Evolutionary conservation across 352 stramenopile species (phyloP), one percentile per base, ranked within the genome.

Genomic region (Phytophthora pluvialis): DNA sequence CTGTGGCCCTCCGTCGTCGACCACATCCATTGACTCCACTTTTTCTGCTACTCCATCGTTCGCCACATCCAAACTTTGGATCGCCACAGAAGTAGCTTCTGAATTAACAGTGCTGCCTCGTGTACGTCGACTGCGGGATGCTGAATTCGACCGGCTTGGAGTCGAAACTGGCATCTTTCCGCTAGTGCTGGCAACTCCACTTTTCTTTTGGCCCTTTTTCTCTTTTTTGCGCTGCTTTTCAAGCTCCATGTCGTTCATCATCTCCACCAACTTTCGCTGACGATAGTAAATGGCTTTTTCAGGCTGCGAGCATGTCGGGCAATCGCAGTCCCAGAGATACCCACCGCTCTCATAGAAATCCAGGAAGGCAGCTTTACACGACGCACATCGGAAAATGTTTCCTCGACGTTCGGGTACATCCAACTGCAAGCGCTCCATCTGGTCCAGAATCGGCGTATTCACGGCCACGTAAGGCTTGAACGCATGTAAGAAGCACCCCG

Each of bases 351-450:
- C 71, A 26, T 74, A 74, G 26, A 79, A 80, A 56, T 88, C 78
- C 13, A 80, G 18, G 12, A 83, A 75, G 3, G 64, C 66, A n/a
- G 78, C 74, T 26, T 73, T 73, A 42, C 78, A 88, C 21, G 78
- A 76, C 12, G 38, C 44, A 58, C 78, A 88, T 1, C 74, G 73
- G 47, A 88, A 78, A 36, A 88, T 76, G 16, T 66, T 72, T 8
- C 66, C 67, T 5, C 65, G 71, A n/a, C 57, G 55, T 9, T 77
- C 53, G 1, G 60, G 58, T 8, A 46, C 67, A 42, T 64, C 51
- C 16, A 74, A 49, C 35, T 69, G 60, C 33, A 85, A 53, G 7
- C 28, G 44, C 21, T 76, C 52, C 13, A 88, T 62, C 33, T 84
- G 78, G 18, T 57, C 31, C 26, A 70, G 53, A 48, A 85, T 71